Conservation (phyloP, 1,139 yeast genomes). For the Casaregolazyma lundiana region DNA sequence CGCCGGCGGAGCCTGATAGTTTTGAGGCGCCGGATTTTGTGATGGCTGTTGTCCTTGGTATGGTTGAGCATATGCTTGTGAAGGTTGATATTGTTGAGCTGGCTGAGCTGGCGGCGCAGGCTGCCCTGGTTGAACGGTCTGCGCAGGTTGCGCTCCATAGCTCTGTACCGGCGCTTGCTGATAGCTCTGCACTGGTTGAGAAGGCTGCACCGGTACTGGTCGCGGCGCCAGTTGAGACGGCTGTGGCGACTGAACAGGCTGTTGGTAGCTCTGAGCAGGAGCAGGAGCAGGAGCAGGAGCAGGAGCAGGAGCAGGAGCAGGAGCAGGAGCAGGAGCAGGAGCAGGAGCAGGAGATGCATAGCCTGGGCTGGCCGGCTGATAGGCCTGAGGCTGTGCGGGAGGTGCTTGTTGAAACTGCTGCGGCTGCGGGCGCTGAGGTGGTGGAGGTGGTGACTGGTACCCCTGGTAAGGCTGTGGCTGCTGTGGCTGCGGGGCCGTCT, state of each 20-base stretch:
- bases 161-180: not conserved
- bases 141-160: not conserved
- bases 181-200: not conserved
- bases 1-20: conserved; percentile 10
- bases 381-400: conserved; percentile 7
- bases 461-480: conserved; percentile 7
- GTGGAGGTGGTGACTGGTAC: not conserved
- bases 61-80: conserved; percentile 19
- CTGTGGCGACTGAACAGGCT: no score
- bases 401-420: conserved; percentile 1
- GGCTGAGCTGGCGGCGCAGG: not conserved
- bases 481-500: conserved; percentile 11
- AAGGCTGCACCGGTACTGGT: no score
- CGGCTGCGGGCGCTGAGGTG: conserved; percentile 7
- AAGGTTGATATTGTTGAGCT: conserved; percentile 11
- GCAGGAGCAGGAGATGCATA: conserved; percentile 7
- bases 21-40: conserved; percentile 13
- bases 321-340: conserved; percentile 6
- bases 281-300: not conserved
- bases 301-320: not conserved
- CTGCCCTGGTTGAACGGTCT: not conserved
- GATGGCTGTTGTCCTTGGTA: conserved; percentile 16
- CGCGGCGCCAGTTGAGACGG: no score
- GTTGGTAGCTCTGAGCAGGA: not conserved
- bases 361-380: conserved; percentile 4